Evolutionary conservation across 108 stramenopile genomes (phyloP).

Genomic region (Mediolabrus comicus): DNA sequence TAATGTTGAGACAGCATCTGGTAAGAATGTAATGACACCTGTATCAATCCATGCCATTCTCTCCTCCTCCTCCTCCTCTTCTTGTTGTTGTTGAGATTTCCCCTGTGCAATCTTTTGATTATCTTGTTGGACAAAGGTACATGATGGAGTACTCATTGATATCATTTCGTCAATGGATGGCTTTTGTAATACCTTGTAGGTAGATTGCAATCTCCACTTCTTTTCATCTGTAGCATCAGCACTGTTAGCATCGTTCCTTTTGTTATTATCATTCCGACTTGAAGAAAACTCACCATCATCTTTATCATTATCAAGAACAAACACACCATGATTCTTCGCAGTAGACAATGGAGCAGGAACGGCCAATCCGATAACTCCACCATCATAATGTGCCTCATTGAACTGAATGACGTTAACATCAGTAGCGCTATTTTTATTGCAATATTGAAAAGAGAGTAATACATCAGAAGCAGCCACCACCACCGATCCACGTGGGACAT

Average conservation of each 20-base stretch:
- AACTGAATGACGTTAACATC: no score
- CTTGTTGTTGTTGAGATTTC: neutral
- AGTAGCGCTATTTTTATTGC: no score
- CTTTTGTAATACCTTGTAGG: conserved; percentile 60
- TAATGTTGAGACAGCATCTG: conserved; percentile 49
- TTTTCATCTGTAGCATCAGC: no score
- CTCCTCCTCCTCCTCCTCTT: neutral
- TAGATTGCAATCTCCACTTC: conserved; percentile 12
- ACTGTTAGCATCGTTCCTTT: neutral
- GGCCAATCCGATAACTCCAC: conserved; percentile 63
- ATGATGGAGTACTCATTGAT: conserved; percentile 9
- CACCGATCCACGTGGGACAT: conserved; percentile 57
- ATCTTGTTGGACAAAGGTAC: no score
- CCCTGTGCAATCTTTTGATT: no score
- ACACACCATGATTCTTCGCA: conserved; percentile 87
- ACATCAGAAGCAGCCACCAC: conserved; percentile 72
- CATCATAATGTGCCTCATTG: neutral
- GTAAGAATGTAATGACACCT: conserved; percentile 70
- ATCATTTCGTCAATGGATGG: conserved; percentile 53
- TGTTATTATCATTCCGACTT: neutral
- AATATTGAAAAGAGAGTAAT: conserved; percentile 47
- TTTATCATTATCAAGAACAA: conserved; percentile 46
- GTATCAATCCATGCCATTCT: conserved; percentile 78
- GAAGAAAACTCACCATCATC: no score
- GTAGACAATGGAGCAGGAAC: conserved; percentile 69